phyloP scores from a whole-genome alignment of 192 early-diverging fungal species.

The Physocladia obscura region DNA sequence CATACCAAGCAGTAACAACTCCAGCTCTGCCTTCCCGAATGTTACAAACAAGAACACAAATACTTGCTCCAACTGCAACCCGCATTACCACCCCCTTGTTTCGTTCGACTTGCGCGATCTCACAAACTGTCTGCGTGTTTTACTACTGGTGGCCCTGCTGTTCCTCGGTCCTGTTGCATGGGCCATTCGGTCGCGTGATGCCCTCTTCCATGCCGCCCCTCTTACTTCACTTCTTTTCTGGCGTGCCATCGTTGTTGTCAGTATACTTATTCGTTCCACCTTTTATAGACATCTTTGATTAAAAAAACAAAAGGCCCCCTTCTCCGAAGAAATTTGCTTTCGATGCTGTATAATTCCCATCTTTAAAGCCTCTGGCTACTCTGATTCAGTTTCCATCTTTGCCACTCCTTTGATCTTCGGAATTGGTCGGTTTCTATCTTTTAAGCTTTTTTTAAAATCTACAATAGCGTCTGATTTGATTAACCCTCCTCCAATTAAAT shows the following conservation, averaged over 20 bases:
- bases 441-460: background rate
- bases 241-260: constrained; percentile 9
- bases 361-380: constrained; percentile 40
- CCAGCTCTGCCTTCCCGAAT: too few relatives aligned
- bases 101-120: too few relatives aligned
- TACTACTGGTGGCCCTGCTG: background rate
- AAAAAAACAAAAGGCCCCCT: constrained; percentile 60
- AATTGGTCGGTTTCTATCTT: constrained; percentile 50
- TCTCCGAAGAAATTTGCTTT: constrained; percentile 76
- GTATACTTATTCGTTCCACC: background rate
- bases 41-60: too few relatives aligned
- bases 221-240: background rate
- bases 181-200: background rate
- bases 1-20: too few relatives aligned
- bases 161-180: background rate
- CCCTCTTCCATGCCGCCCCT: background rate
- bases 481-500: background rate
- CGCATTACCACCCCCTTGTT: too few relatives aligned
- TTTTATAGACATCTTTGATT: background rate
- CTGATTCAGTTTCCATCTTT: constrained; percentile 46
- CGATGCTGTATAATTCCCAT: constrained; percentile 67
- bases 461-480: too few relatives aligned
- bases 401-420: constrained; percentile 71
- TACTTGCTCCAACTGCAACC: too few relatives aligned
- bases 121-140: too few relatives aligned